Evolutionary conservation across 1,284 basidiomycete species (phyloP), one percentile per base, ranked within the genome.

Genomic region (Ganoderma boninense): DNA sequence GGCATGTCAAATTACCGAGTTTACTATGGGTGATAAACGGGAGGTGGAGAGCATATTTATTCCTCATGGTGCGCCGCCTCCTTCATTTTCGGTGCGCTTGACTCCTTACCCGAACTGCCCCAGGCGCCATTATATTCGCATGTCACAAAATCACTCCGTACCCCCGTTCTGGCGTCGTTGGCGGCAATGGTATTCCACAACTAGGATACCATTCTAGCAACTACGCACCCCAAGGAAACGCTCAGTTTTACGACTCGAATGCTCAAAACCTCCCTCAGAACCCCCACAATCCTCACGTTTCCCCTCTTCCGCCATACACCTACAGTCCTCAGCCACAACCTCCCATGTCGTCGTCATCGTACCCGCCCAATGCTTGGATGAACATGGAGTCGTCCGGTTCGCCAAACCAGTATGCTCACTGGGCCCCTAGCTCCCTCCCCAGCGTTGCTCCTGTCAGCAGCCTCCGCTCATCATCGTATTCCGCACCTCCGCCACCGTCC

Each of bases 1-100:
- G 79, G 93, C 94, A 60, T 88, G 90, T 75, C 95, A 97, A 79
- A 82, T 84, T 74, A 87, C 92, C 84, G 88, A 90, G 4, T 82
- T 87, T 63, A 82, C 82, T 71, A 85, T 87, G 52, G 88, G 91
- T 70, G 89, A 89, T 62, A 89, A 80, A 77, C 86, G 83, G 72
- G 87, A 92, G 77, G 91, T 97, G 64, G 94, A 95, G 78, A 95
- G 94, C 80, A 94, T 97, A 71, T 96, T 97, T 82, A 96, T 97
- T 80, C 96, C 96, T 73, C 96, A 97, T 87, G 97, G 96, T 88
- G 82, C 80, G 86, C 84, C 85, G 73, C 49, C 68, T 23, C 40
- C 44, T 54, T 73, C 75, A 75, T 69, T 29, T 69, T 67, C 60
- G 70, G 60, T 65, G 62, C 68, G 68, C 63, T 57, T 59, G 65